Evolutionary conservation across 208 protist species (phyloP), one percentile per base, ranked within the genome.

Genomic region (Wallacemonas collosoma): DNA sequence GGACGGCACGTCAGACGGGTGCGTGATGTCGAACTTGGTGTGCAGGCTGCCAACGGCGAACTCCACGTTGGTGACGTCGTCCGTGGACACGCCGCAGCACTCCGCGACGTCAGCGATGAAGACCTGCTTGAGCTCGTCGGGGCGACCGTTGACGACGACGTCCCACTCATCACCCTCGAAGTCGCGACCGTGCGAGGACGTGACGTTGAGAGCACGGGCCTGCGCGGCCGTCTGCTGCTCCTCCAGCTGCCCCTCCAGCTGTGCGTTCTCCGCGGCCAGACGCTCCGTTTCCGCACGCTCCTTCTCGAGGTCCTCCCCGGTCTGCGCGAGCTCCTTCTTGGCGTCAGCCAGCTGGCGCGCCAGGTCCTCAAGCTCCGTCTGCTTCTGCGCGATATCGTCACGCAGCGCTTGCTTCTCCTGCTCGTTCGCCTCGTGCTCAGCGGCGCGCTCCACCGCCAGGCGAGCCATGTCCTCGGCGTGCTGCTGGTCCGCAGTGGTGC

Each of bases 1-100:
- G 26, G 68, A 69, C 3, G 77, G 36, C 40, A 90, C 72, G 62
- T 83, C 80, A 14, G 50, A 47, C 61, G 81, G 83, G 74, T 87
- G 85, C 14, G 72, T 39, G 11, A 87, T 70, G 8, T 67, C 69
- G 67, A 85, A 82, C 35, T 47, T 72, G 40, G 56, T 43, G 56
- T 62, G 26, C 26, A 62, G 56, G 56, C 56, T 62, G 55, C 66
- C 65, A 2, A 72, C 58, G n/a, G 41, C 11, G 66, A 77, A 77
- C 11, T 55, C 3, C 36, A 77, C 39, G 66, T 77, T 77, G 63
- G 35, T 57, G 26, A 77, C 38, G 38, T 45, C 39, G 58, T 77
- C 65, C 5, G 35, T 47, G 8, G 73, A 41, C 36, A 77, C 39
- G 36, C 58, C 71, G 55, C 73, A 77, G 12, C 66, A 67, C 40